phyloP scores from a whole-genome alignment of 495 filamentous ascomycete genomes.

The Hapsidospora chrysogenum region DNA sequence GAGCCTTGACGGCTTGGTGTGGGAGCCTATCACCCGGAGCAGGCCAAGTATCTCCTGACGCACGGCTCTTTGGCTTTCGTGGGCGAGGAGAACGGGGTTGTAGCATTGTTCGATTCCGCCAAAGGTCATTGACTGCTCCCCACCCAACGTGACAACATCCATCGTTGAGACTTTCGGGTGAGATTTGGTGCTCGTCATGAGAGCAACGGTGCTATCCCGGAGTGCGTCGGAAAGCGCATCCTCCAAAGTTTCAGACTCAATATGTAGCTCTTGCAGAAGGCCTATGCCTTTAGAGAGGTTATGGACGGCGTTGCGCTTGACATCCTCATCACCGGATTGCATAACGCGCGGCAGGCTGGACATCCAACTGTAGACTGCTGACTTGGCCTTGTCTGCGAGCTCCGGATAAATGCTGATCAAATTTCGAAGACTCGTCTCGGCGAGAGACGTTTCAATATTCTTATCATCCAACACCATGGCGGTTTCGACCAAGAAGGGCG shows the following conservation, averaged over 20 bases:
- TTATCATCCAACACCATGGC: conserved; percentile 53
- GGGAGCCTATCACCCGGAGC: conserved; percentile 26
- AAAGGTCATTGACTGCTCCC: conserved; percentile 10
- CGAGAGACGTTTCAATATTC: conserved; percentile 23
- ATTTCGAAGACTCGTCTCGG: conserved; percentile 35
- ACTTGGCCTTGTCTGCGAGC: conserved; percentile 51
- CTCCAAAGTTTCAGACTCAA: conserved; percentile 56
- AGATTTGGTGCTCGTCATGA: conserved; percentile 19
- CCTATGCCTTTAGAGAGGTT: conserved; percentile 57
- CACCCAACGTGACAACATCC: conserved; percentile 9
- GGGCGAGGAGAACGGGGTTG: conserved; percentile 42
- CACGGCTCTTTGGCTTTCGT: conserved; percentile 47
- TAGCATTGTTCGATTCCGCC: conserved; percentile 19
- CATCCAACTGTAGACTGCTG: conserved; percentile 64
- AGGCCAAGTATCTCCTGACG: conserved; percentile 31
- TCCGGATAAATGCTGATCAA: conserved; percentile 45
- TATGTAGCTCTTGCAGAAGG: conserved; percentile 45
- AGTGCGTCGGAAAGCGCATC: conserved; percentile 47
- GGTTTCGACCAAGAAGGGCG: conserved; percentile 61
- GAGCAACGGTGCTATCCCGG: conserved; percentile 38
- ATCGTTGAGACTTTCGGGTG: conserved; percentile 6
- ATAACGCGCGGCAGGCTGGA: conserved; percentile 65
- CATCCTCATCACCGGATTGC: conserved; percentile 65
- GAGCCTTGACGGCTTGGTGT: conserved; percentile 23
- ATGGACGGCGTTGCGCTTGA: conserved; percentile 53